Percentiles rank a stretch among this genome's conserved stretches.
phyloP scores from a whole-genome alignment of 768 basidiomycete genomes.

The Auricularia heimuer region DNA sequence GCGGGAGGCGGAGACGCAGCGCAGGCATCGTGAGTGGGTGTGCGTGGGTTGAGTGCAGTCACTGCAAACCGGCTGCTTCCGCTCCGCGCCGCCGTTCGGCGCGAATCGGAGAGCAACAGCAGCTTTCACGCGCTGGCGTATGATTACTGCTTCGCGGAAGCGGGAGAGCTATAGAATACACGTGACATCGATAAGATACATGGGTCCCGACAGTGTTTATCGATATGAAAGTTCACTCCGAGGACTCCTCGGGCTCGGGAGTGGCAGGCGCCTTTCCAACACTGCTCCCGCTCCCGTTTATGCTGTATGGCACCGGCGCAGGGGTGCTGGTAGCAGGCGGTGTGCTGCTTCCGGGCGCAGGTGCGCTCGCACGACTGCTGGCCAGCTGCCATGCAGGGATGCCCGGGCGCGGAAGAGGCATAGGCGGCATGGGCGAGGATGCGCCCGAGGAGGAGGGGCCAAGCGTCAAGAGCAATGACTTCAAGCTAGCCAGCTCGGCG shows the following conservation, averaged over 20 bases:
- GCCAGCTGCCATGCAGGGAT: constrained; percentile 92
- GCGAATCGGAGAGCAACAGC: neutral
- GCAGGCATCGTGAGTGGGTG: neutral
- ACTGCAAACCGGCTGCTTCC: neutral
- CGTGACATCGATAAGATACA: neutral
- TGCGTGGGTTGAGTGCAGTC: neutral
- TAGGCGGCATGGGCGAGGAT: constrained; percentile 36
- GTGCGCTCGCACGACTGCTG: constrained; percentile 19
- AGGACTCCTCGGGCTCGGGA: neutral
- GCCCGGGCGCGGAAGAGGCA: constrained; percentile 48
- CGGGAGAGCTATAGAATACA: neutral
- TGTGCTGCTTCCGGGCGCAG: constrained; percentile 14
- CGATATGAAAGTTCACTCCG: too few species aligned
- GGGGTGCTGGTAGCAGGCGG: constrained; percentile 10
- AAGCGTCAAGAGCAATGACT: constrained; percentile 74
- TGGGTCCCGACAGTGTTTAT: too few species aligned
- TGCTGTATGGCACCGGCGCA: neutral
- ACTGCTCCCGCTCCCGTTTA: neutral
- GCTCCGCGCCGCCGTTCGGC: neutral
- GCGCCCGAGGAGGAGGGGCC: constrained; percentile 44
- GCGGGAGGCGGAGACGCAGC: neutral
- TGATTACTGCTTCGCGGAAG: neutral
- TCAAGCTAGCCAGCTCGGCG: constrained; percentile 89
- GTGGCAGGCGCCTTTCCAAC: neutral
- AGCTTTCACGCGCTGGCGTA: neutral